Evolutionary conservation across 2,329 filamentous ascomycete genomes (phyloP).

Genomic region (Alternaria gansuensis): DNA sequence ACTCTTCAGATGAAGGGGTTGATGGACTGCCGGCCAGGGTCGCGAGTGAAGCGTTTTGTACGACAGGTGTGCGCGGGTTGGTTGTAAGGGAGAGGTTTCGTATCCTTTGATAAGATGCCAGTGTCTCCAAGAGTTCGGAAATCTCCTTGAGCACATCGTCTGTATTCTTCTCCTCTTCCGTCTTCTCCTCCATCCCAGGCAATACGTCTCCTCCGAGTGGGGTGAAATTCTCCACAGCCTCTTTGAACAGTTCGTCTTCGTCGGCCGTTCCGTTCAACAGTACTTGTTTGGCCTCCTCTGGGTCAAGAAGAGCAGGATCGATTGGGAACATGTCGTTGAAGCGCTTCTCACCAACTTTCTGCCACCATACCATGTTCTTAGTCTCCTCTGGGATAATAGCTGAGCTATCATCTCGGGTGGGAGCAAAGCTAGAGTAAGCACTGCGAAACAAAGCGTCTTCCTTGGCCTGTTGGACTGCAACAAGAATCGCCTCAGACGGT

Average conservation of each 20-base stretch:
- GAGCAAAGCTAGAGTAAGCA: constrained; percentile 82
- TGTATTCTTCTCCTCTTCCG: constrained; percentile 66
- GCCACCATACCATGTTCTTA: constrained; percentile 78
- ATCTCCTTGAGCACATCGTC: constrained; percentile 78
- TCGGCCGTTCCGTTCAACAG: constrained; percentile 48
- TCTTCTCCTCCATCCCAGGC: constrained; percentile 43
- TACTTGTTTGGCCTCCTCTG: constrained; percentile 51
- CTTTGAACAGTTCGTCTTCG: constrained; percentile 51
- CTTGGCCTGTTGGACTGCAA: constrained; percentile 65
- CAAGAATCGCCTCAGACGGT: constrained; percentile 51
- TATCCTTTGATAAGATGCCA: constrained; percentile 81
- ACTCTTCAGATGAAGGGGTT: constrained; percentile 69
- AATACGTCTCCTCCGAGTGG: constrained; percentile 40
- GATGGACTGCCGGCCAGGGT: constrained; percentile 65
- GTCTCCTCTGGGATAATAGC: constrained; percentile 74
- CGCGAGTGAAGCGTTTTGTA: constrained; percentile 71
- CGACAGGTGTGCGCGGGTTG: constrained; percentile 71
- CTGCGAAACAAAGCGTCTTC: constrained; percentile 79
- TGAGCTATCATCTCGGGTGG: constrained; percentile 75
- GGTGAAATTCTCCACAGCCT: constrained; percentile 51
- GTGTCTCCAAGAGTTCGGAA: constrained; percentile 77
- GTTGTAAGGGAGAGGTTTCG: constrained; percentile 74
- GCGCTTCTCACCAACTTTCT: constrained; percentile 70
- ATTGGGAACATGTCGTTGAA: constrained; percentile 72
- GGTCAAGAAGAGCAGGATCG: constrained; percentile 54